Evolutionary conservation across 768 basidiomycete genomes (phyloP).

Genomic region (Rickenella mellea): DNA sequence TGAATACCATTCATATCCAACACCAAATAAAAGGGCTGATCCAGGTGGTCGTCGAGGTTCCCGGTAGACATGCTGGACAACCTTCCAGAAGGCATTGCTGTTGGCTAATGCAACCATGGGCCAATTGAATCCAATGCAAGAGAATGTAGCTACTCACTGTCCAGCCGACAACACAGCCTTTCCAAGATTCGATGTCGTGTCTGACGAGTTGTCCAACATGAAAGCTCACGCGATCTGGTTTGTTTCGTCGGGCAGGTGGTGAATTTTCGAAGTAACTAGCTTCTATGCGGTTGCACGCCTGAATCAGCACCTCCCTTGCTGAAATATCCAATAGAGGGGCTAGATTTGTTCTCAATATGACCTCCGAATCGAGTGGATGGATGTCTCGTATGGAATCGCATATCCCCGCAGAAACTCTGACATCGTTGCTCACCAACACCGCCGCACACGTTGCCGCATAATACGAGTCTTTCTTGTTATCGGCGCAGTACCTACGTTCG

Average conservation of each 20-base stretch:
- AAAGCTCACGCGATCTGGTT: background rate
- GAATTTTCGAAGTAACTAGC: no score
- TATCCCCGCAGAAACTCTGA: no score
- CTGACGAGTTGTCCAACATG: background rate
- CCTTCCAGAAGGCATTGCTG: background rate
- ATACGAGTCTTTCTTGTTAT: background rate
- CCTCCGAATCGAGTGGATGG: constrained; percentile 3
- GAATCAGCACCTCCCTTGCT: background rate
- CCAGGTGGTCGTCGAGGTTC: background rate
- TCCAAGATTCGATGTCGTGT: no score
- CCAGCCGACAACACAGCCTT: background rate
- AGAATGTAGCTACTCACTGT: background rate
- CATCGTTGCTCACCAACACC: no score
- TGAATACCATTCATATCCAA: background rate
- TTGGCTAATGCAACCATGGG: background rate
- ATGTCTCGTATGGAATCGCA: background rate
- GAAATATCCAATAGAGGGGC: background rate
- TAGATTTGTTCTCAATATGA: background rate
- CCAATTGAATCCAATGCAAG: background rate
- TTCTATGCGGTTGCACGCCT: background rate
- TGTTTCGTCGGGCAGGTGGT: no score
- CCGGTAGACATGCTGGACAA: background rate
- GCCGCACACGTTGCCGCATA: constrained; percentile 3
- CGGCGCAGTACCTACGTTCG: background rate
- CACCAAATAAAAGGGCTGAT: background rate